Conservation (phyloP, 805 yeast species). For the Saturnispora halmiae region DNA sequence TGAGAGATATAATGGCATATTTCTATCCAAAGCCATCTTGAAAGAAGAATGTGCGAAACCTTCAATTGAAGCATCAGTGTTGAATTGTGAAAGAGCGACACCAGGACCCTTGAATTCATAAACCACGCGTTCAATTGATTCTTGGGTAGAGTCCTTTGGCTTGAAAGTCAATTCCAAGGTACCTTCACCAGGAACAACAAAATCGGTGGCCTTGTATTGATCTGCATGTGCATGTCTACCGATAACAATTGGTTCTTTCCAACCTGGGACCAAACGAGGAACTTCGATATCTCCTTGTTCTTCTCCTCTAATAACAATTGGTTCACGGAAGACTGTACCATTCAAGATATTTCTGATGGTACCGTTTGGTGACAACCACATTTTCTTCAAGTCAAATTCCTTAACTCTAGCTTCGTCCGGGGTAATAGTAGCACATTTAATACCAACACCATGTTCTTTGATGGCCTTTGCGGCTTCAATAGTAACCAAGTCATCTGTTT, state of each 20-base stretch:
- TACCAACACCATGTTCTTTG: constrained; percentile 65
- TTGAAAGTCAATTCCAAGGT: constrained; percentile 55
- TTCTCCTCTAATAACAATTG: constrained; percentile 56
- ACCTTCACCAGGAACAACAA: constrained; percentile 60
- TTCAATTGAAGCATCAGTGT: constrained; percentile 66
- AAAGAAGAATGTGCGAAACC: constrained; percentile 79
- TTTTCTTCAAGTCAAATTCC: constrained; percentile 63
- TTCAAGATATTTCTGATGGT: constrained; percentile 73
- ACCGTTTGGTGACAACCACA: constrained; percentile 86
- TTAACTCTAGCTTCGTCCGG: constrained; percentile 75
- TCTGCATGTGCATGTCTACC: constrained; percentile 86
- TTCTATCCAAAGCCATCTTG: constrained; percentile 58
- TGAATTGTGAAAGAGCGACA: constrained; percentile 76
- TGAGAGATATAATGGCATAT: constrained; percentile 56
- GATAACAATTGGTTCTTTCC: constrained; percentile 76
- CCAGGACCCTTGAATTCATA: constrained; percentile 59
- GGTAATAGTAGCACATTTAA: constrained; percentile 79
- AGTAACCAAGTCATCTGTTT: constrained; percentile 67
- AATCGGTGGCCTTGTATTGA: constrained; percentile 74
- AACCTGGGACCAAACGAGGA: constrained; percentile 68
- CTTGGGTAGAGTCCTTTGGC: constrained; percentile 52
- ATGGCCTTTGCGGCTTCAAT: constrained; percentile 71
- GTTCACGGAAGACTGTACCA: constrained; percentile 80
- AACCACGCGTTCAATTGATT: constrained; percentile 40
- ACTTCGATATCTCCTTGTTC: constrained; percentile 35